Evolutionary conservation across 805 yeast genomes (phyloP), one percentile per base, ranked within the genome.

Genomic region (Pichia nakasei): DNA sequence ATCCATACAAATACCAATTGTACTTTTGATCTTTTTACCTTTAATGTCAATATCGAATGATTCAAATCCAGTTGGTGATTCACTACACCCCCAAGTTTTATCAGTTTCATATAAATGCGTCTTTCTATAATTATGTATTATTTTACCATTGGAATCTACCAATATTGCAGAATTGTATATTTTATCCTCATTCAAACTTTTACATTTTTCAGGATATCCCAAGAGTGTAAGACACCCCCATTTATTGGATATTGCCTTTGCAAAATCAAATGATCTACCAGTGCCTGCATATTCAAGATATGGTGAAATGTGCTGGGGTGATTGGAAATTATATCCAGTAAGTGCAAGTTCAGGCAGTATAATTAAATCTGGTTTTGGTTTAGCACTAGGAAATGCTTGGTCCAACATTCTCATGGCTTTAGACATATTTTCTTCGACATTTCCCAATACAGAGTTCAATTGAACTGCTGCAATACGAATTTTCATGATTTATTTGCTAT

Each of bases 1-100:
- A 63, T 89, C 97, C 97, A 89, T 89, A 59, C 97, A 89, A 6
- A 89, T 87, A 0, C 96, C 97, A 43, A 89, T 68, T 29, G 80
- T 71, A 1, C 82, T 65, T 31, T 59, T 70, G 7, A 75, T 51
- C 5, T 20, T 41, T 15, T 39, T 39, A 18, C 55, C 56, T 19
- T 57, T 55, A 19, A 75, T 59, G 5, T 53, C 52, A 35, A 82
- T 52, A 5, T 67, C 67, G 39, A 82, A 73, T 1, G 72, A 58
- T 22, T 66, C 61, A 54, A 87, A 88, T 0, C 77, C 78, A 2
- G 58, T 62, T 0, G 83, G 82, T 39, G 82, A 80, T 55, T 85
- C 94, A 2, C 56, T 48, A 44, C 87, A 80, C 0, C 93, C 95
- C 93, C 94, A 88, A 0, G 53, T 64, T 45, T 81, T 82, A 58